Percentiles rank a stretch among this genome's conserved stretches.
phyloP scores from a whole-genome alignment of 2,329 filamentous ascomycete species.

The Thelonectria blattea region DNA sequence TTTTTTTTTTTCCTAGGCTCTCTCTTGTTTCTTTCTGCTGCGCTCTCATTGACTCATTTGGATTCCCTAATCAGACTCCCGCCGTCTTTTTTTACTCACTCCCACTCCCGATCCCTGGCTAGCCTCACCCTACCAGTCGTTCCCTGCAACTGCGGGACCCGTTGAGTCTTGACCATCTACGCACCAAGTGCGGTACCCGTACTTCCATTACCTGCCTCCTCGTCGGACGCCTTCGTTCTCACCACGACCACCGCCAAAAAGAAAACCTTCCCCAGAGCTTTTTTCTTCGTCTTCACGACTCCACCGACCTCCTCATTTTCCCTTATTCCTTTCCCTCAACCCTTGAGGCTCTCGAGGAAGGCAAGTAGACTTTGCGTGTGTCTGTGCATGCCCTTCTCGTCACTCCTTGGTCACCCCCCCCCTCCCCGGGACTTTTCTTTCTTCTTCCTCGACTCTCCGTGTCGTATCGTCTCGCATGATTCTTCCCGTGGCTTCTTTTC shows the following conservation, averaged over 20 bases:
- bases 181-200: conserved; percentile 32
- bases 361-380: conserved; percentile 20
- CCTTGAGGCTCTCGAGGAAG: conserved; percentile 32
- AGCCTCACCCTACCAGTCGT: conserved; percentile 35
- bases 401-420: background rate
- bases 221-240: conserved; percentile 17
- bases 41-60: conserved; percentile 10
- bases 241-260: conserved; percentile 42
- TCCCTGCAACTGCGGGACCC: conserved; percentile 33
- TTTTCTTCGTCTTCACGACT: conserved; percentile 44
- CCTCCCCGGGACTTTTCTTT: conserved; percentile 34
- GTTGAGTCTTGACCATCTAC: conserved; percentile 25
- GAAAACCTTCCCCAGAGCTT: conserved; percentile 42
- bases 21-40: background rate
- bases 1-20: background rate
- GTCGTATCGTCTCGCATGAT: conserved; percentile 23
- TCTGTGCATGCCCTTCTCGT: conserved; percentile 34
- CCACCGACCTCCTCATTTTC: conserved; percentile 45
- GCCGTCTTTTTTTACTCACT: conserved; percentile 5
- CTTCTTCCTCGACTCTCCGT: conserved; percentile 7
- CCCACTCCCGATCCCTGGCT: conserved; percentile 27
- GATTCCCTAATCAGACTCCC: conserved; percentile 19
- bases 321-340: conserved; percentile 37
- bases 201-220: conserved; percentile 40
- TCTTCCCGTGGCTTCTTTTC: conserved; percentile 16